Evolutionary conservation across 2,329 filamentous ascomycete species (phyloP), one percentile per base, ranked within the genome.

Genomic region (Chaetomiaceae sp.): DNA sequence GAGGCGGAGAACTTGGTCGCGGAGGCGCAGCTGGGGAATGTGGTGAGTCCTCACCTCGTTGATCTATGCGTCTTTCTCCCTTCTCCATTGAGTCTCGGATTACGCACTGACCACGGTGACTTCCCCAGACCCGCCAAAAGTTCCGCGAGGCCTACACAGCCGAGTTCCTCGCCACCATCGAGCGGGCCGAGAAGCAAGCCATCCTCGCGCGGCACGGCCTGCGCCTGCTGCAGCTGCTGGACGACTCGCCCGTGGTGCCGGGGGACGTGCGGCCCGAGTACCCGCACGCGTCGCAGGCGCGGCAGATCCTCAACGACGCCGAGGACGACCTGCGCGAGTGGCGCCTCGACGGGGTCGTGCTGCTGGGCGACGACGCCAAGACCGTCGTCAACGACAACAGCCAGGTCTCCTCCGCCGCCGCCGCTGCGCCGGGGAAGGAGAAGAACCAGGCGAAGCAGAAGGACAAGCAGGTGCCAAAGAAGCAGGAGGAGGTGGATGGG

Each of bases 1-100:
- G 93, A 98, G 73, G 93, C 93, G 3, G 90, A 97, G 73, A 94
- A 88, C 60, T 70, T 98, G 49, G 93, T 98, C 40, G 93, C 93
- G 1, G 93, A 98, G 69, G 93, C 93, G 18, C 93, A 98, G 68
- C 75, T 98, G 65, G 91, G 86, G 62, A 98, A 98, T 65, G 82
- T 95, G 57, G 88, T 94, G n/a, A n/a, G n/a, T n/a, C n/a, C n/a
- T n/a, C n/a, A n/a, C n/a, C n/a, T 72, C 50, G 84, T 76, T 14
- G 37, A 24, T 36, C n/a, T 24, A 5, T 19, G 36, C 47, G 20
- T 36, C 4, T 18, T 30, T n/a, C 4, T 15, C 19, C 32, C n/a
- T 26, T 35, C 15, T n/a, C n/a, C n/a, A n/a, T n/a, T n/a, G n/a
- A n/a, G n/a, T n/a, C n/a, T n/a, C n/a, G n/a, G 27, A 29, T 9